These are phyloP conservation scores for Mortierella sp. DNA, from an alignment of 371 early-diverging fungal genomes.

Conservation along the genomic window DNA sequence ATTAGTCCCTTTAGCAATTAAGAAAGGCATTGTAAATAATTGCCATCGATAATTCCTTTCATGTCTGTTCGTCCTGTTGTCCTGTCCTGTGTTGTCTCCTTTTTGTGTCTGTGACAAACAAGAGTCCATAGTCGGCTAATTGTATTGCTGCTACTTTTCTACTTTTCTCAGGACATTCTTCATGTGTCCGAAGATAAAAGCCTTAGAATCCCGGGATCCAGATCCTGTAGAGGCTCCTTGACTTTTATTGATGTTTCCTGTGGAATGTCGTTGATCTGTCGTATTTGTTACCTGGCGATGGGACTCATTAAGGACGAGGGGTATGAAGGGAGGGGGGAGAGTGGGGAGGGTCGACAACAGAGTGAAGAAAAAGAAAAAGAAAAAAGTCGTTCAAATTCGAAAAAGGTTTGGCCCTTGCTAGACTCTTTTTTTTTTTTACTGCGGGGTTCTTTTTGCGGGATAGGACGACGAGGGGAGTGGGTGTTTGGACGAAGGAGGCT, in stretches of 20 bases:
- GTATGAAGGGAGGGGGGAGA: not conserved
- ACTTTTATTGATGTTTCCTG: not conserved
- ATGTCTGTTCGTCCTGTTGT: not conserved
- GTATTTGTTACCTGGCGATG: conserved; percentile 10
- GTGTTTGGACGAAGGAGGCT: not conserved
- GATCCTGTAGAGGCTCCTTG: not conserved
- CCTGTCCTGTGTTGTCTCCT: not conserved
- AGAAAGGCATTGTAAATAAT: too few relatives aligned
- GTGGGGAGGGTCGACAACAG: not conserved
- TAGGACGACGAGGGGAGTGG: not conserved
- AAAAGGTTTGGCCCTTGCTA: not conserved
- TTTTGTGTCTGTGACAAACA: not conserved
- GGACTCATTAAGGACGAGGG: conserved; percentile 11
- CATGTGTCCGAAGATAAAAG: too few relatives aligned
- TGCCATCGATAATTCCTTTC: too few relatives aligned
- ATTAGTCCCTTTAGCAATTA: not conserved
- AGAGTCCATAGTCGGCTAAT: not conserved
- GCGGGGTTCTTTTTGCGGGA: conserved; percentile 21
- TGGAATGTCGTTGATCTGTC: not conserved
- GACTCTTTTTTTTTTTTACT: not conserved
- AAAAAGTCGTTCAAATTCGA: not conserved
- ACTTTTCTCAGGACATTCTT: not conserved
- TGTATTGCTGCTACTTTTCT: not conserved
- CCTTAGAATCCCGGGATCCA: not conserved
- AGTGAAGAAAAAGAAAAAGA: not conserved